Base-by-base conservation (phyloP, 1,284 basidiomycete species). In the Ustilago vetiveriae region DNA sequence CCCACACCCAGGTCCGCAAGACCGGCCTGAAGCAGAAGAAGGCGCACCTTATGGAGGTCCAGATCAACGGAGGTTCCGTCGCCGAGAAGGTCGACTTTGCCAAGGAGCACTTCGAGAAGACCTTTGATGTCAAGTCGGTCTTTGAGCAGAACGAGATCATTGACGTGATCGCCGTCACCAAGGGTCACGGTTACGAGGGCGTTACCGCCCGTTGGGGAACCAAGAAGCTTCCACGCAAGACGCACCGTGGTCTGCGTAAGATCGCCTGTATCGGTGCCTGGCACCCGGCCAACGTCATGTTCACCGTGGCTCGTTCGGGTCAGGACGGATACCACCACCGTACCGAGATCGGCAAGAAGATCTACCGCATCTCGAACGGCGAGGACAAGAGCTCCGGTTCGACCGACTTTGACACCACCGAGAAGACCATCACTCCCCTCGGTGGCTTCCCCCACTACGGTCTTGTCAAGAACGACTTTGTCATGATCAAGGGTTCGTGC, bases 31-130 rank as follows among this genome's bases (percentile, higher is more conserved):
- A 88, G 82, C 96, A 98, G 87, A 98, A 98, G 92, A 98, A 95
- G 88, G 95, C 95, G 33, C 95, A 99, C 86, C 88, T 99, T 52
- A 98, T 98, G 94, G 96, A 99, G 88, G 95, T 99, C 84, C 95
- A 99, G 86, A 89, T 99, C 83, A 98, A 99, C 86, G 96, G 96
- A 85, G 96, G 96, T 70, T 92, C 91, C 38, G 84, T 98, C 74
- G 88, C 93, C 41, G 95, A 98, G 88, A 99, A 99, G 88, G 94
- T 98, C 84, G 92, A 94, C 83, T 98, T 90, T 81, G 92, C 94
- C 74, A 90, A 94, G 80, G 89, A 89, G 50, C 87, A 98, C 84
- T 98, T 99, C 81, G 96, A 99, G 87, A 98, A 98, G 88, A 90
- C 92, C 50, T 86, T 98, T 77, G 91, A 93, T 82, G 88, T 97